Percentiles rank a stretch among this genome's conserved stretches.
These are phyloP conservation scores for Striga asiatica DNA, from an alignment of 257 asterid species.

Conservation along the genomic window DNA sequence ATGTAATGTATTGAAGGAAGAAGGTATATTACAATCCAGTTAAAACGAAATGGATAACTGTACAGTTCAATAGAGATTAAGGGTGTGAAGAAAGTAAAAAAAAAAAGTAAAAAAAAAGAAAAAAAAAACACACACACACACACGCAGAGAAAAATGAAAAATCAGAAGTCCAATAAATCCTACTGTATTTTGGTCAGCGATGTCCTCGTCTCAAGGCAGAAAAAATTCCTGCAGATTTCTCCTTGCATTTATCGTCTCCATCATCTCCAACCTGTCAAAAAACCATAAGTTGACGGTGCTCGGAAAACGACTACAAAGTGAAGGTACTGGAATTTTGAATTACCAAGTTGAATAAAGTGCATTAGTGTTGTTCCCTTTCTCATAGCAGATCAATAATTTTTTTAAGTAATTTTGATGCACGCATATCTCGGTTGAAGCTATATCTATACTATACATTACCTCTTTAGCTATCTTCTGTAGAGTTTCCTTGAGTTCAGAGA, in stretches of 20 bases:
- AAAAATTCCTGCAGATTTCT: too few relatives aligned
- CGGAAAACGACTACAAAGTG: background rate
- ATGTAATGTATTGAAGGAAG: too few relatives aligned
- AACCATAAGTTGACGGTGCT: background rate
- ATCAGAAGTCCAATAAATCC: background rate
- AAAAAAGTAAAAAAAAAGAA: background rate
- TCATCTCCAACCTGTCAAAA: slow-evolving; percentile 62
- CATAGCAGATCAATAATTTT: background rate
- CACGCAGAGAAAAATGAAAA: background rate
- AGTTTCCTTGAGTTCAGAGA: slow-evolving; percentile 57
- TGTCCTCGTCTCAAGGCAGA: too few relatives aligned
- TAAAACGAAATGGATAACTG: too few relatives aligned
- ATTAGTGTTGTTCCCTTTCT: background rate
- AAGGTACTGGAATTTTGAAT: background rate
- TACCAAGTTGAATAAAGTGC: background rate
- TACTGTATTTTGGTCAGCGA: background rate
- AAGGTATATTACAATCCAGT: too few relatives aligned
- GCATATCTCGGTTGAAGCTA: too few relatives aligned
- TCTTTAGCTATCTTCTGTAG: slow-evolving; percentile 57
- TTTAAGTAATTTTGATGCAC: background rate
- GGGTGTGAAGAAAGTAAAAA: too few relatives aligned
- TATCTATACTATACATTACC: too few relatives aligned
- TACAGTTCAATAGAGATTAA: too few relatives aligned
- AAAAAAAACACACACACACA: background rate
- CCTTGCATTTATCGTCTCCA: too few relatives aligned